Conservation (phyloP, 2,329 filamentous ascomycete species). For the Pseudohalonectria lignicola region DNA sequence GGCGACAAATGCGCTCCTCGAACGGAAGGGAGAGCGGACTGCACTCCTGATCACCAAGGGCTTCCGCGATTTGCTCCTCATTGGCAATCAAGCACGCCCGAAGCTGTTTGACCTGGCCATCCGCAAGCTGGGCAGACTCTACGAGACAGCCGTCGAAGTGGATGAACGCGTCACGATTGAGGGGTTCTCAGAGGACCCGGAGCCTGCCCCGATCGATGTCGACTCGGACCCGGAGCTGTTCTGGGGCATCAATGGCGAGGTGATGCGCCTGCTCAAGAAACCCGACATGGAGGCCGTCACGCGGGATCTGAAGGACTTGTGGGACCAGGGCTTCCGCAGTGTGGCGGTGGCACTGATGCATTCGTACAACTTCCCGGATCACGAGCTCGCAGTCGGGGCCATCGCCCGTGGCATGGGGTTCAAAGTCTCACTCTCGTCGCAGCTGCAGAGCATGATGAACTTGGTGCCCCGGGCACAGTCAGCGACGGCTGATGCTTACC, state of each 20-base stretch:
- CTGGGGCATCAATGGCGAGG: constrained; percentile 56
- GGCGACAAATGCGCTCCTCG: constrained; percentile 7
- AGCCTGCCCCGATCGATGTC: not conserved
- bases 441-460: constrained; percentile 68
- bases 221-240: too few species aligned
- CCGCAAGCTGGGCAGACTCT: constrained; percentile 5
- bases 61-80: constrained; percentile 7
- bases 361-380: constrained; percentile 58
- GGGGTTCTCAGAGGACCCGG: constrained; percentile 4
- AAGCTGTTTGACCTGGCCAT: constrained; percentile 7
- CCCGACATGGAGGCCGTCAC: constrained; percentile 40
- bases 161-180: constrained; percentile 9
- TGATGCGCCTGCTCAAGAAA: constrained; percentile 48
- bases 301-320: constrained; percentile 45
- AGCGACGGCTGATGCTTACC: constrained; percentile 63
- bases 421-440: constrained; percentile 56
- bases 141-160: constrained; percentile 9
- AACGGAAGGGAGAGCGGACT: constrained; percentile 5
- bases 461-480: constrained; percentile 59
- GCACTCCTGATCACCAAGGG: constrained; percentile 4
- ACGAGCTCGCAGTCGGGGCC: constrained; percentile 52
- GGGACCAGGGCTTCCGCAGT: constrained; percentile 48
- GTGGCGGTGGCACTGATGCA: constrained; percentile 63
- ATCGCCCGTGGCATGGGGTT: constrained; percentile 58
- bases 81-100: constrained; percentile 8